phyloP scores from a whole-genome alignment of 768 basidiomycete species.

The Candolleomyces efflorescens region DNA sequence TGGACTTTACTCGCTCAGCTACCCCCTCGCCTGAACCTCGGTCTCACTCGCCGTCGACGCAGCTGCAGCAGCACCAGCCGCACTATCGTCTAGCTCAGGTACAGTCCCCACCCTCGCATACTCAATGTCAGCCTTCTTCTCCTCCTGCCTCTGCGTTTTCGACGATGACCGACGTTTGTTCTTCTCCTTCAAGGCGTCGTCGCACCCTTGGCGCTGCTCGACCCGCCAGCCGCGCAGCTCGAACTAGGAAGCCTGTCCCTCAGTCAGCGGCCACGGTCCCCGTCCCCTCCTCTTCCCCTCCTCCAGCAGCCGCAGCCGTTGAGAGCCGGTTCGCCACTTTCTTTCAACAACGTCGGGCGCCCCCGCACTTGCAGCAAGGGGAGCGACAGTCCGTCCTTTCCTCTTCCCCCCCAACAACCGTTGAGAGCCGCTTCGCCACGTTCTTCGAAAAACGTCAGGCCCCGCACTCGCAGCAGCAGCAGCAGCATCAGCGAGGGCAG shows the following conservation, averaged over 20 bases:
- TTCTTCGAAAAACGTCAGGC: conserved; percentile 7
- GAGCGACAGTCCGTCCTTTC: conserved; percentile 5
- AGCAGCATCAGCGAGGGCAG: conserved; percentile 5
- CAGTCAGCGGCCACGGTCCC: conserved; percentile 5
- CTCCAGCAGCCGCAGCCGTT: conserved; percentile 1
- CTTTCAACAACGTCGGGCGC: conserved; percentile 9
- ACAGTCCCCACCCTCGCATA: conserved; percentile 28
- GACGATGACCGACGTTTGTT: conserved; percentile 35
- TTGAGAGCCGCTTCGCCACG: too few relatives aligned
- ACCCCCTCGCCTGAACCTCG: conserved; percentile 17
- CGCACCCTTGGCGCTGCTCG: conserved; percentile 32
- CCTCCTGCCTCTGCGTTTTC: conserved; percentile 34
- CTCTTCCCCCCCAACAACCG: neutral
- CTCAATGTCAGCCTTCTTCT: conserved; percentile 42
- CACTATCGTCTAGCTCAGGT: conserved; percentile 22
- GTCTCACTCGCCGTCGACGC: conserved; percentile 25
- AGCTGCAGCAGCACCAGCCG: conserved; percentile 14
- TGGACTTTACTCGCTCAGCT: conserved; percentile 21
- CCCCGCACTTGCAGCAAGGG: conserved; percentile 6
- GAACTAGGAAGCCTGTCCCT: neutral
- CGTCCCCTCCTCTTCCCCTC: conserved; percentile 1
- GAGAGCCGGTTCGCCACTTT: neutral
- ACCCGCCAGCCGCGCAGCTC: conserved; percentile 18
- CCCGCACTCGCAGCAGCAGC: conserved; percentile 7
- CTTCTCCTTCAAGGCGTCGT: conserved; percentile 31